These are phyloP conservation scores for Vigna radiata DNA, from an alignment of 306 rosid genomes.

Conservation along the genomic window DNA sequence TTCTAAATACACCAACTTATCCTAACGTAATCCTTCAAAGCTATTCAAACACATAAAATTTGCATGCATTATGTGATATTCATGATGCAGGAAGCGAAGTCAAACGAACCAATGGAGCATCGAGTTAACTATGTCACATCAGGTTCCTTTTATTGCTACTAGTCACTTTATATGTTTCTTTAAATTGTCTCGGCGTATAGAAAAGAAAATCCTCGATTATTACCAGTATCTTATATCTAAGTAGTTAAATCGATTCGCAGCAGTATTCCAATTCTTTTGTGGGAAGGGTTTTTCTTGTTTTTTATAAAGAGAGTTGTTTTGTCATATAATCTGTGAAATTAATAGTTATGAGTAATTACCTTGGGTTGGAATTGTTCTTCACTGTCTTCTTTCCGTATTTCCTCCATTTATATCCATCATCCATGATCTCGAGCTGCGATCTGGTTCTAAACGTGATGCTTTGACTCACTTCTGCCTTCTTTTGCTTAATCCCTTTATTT, in stretches of 20 bases:
- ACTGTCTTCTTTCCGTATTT: slow-evolving; percentile 81
- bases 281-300: neutral
- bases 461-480: slow-evolving; percentile 39
- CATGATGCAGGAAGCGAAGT: neutral
- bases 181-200: too few species aligned
- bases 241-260: neutral
- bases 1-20: slow-evolving; percentile 2
- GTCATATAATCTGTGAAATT: too few species aligned
- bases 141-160: neutral
- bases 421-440: slow-evolving; percentile 73
- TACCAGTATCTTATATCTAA: too few species aligned
- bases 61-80: neutral
- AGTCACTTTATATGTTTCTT: too few species aligned
- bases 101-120: neutral
- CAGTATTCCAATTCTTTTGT: neutral
- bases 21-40: neutral
- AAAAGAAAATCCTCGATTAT: too few species aligned
- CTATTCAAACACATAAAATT: neutral
- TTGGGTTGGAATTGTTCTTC: slow-evolving; percentile 72
- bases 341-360: slow-evolving; percentile 46
- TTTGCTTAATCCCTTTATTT: slow-evolving; percentile 39
- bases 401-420: slow-evolving; percentile 90
- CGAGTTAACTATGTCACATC: neutral
- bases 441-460: slow-evolving; percentile 68
- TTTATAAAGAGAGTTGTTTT: too few species aligned